A percentile compares a stretch with the other conserved stretches of the same genome.
These are phyloP conservation scores for Podaxis sp. DNA, from an alignment of 768 basidiomycete species.

Conservation along the genomic window DNA sequence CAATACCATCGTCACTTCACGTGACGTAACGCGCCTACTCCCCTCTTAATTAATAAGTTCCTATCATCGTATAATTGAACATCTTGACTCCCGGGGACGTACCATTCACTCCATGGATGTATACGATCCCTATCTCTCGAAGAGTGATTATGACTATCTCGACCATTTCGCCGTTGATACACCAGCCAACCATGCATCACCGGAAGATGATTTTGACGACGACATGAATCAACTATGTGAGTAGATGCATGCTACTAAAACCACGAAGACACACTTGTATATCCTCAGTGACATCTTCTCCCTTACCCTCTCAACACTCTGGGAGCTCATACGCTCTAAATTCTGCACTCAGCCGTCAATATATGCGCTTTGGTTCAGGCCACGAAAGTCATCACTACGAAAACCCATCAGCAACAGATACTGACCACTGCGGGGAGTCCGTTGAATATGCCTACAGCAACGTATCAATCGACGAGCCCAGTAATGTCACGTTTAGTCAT, in stretches of 20 bases:
- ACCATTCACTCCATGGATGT: not conserved
- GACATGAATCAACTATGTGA: constrained; percentile 11
- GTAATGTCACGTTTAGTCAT: not conserved
- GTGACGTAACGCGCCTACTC: not conserved
- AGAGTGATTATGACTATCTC: constrained; percentile 4
- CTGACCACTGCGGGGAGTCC: not conserved
- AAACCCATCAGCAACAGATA: not conserved
- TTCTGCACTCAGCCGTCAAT: not conserved
- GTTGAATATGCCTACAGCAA: not conserved
- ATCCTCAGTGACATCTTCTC: constrained; percentile 25
- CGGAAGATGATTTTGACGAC: constrained; percentile 13
- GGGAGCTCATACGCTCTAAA: not conserved
- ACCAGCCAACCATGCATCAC: not conserved
- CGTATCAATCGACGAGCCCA: not conserved
- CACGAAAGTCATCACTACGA: not conserved
- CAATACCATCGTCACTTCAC: not conserved
- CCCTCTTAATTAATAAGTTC: not conserved
- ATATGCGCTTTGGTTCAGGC: not conserved
- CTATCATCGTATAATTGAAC: not conserved
- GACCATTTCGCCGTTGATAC: not conserved
- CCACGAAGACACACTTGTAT: not conserved
- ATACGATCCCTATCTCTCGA: not conserved
- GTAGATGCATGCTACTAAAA: constrained; percentile 14
- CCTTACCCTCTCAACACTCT: constrained; percentile 27
- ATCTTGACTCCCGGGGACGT: not conserved